These are phyloP conservation scores for Pseudogymnoascus sp. DNA, from an alignment of 2,329 filamentous ascomycete genomes.

Conservation along the genomic window DNA sequence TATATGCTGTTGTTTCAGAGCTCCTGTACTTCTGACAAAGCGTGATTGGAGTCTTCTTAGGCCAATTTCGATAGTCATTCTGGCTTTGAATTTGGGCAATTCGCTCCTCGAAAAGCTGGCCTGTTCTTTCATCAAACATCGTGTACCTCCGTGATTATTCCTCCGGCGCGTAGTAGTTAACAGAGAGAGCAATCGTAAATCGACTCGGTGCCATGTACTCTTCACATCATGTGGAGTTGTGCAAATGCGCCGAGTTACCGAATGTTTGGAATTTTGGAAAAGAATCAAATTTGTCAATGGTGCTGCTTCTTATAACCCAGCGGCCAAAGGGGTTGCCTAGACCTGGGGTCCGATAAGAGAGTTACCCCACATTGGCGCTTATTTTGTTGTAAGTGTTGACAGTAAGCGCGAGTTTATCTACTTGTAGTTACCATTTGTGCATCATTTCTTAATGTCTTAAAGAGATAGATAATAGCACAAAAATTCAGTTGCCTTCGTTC, in stretches of 20 bases:
- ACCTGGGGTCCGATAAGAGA: neutral
- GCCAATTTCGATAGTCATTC: slow-evolving; percentile 19
- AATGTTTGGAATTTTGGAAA: neutral
- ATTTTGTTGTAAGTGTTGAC: neutral
- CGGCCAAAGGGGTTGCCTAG: neutral
- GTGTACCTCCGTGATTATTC: neutral
- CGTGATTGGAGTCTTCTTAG: slow-evolving; percentile 10
- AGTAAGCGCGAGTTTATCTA: neutral
- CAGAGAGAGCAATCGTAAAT: neutral
- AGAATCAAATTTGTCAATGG: neutral
- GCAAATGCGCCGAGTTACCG: neutral
- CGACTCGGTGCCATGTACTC: neutral
- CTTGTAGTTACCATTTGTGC: neutral
- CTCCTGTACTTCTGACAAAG: slow-evolving; percentile 12
- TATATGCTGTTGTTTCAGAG: slow-evolving; percentile 8
- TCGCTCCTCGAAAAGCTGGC: slow-evolving; percentile 24
- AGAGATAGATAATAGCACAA: neutral
- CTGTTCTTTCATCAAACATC: slow-evolving; percentile 23
- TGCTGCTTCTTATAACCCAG: neutral
- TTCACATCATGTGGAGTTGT: neutral
- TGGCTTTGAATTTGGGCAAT: slow-evolving; percentile 14
- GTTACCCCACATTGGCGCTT: neutral
- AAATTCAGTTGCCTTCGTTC: neutral
- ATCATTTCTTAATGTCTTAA: neutral
- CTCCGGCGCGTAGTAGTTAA: neutral